Evolutionary conservation across 2,329 filamentous ascomycete genomes (phyloP), one percentile per base, ranked within the genome.

Genomic region (Pseudophaeomoniella oleicola): DNA sequence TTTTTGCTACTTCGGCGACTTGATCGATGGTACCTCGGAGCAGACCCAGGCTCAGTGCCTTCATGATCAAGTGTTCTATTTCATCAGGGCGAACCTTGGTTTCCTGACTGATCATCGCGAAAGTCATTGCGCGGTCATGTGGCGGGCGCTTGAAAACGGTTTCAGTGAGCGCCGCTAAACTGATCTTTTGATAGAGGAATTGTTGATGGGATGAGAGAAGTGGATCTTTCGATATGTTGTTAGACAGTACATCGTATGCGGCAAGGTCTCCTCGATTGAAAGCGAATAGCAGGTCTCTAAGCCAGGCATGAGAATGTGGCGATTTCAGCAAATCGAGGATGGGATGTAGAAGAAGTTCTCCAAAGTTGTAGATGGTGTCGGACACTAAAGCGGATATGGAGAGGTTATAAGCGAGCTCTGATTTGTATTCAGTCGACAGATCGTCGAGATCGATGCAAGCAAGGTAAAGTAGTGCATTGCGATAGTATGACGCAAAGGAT

Each of bases 1-100:
- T 94, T 55, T 87, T 77, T 31, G 90, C 90, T 47, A 96, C 77
- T 60, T 87, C 80, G 34, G 85, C 85, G 19, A 98, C 90, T 64
- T 98, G 88, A 58, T 98, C 90, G 50, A 98, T 96, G 39, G 82
- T 90, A 32, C 90, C 90, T 47, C 81, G 75, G 47, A 98, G 66
- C 48, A 98, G 67, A 1, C 90, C 90, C 48, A 98, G 62, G 53
- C 87, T 94, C 50, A 98, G 63, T n/a, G 90, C 90, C 69, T 94
- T 96, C 90, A 98, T 98, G 51, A 98, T 82, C 45, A 98, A 66
- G 58, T 96, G 88, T 69, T 98, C 90, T 48, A 98, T 96, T 64
- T 96, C 85, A 51, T 90, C 77, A 2, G 78, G 75, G 48, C 77
- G 73, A 36, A 98, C 87, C 62, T 94, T 93, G 3, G 90, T 98